Evolutionary conservation across 768 basidiomycete species (phyloP).

Genomic region (Coprinellus micaceus): DNA sequence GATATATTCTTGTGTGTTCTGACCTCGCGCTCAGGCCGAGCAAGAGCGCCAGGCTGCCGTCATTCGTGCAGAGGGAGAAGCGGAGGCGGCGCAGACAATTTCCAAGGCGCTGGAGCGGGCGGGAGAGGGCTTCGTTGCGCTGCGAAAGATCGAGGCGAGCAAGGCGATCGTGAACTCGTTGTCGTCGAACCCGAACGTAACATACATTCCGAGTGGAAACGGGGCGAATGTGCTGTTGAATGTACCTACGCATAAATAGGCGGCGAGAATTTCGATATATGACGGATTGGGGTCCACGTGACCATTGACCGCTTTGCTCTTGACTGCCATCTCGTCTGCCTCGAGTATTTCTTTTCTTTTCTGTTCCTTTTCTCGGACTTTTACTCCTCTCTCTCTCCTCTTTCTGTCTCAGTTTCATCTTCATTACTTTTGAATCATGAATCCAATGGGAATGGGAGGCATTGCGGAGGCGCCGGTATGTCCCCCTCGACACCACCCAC

Average conservation of each 20-base stretch:
- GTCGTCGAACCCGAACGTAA: constrained; percentile 75
- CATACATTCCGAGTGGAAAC: constrained; percentile 79
- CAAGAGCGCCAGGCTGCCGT: constrained; percentile 99
- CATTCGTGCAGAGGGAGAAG: constrained; percentile 97
- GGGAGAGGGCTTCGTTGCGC: constrained; percentile 91
- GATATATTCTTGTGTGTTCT: neutral
- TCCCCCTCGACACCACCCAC: constrained; percentile 31
- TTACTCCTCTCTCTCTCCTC: constrained; percentile 46
- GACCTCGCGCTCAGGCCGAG: constrained; percentile 64
- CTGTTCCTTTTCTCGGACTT: constrained; percentile 42
- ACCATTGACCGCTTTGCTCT: constrained; percentile 36
- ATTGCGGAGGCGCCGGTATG: constrained; percentile 77
- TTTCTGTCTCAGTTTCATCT: constrained; percentile 55
- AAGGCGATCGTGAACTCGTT: constrained; percentile 94
- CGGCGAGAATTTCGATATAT: constrained; percentile 17
- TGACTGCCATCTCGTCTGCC: constrained; percentile 47
- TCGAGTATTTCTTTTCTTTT: constrained; percentile 44
- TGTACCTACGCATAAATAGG: constrained; percentile 59
- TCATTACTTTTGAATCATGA: constrained; percentile 64
- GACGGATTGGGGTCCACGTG: constrained; percentile 40
- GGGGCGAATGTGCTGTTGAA: constrained; percentile 69
- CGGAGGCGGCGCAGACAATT: constrained; percentile 93
- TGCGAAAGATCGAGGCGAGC: constrained; percentile 96
- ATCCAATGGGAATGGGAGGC: constrained; percentile 68
- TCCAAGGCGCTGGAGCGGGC: constrained; percentile 88